These are phyloP conservation scores for Noccaea bulbosa DNA, from an alignment of 345 rosid genomes.

Conservation along the genomic window DNA sequence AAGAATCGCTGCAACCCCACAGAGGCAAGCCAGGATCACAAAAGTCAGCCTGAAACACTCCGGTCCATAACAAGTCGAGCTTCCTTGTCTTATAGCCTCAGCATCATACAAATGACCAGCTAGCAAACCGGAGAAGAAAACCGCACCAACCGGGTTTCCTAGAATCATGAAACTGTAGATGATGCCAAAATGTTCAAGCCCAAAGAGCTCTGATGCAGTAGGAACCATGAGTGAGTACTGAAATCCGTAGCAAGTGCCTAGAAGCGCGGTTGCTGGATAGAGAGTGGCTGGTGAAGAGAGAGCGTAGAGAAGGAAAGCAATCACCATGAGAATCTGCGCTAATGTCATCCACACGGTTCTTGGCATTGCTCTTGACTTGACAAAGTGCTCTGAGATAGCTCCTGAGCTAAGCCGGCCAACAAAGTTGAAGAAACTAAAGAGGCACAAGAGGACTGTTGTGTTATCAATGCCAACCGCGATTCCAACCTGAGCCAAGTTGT, in stretches of 20 bases:
- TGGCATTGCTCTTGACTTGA: conserved; percentile 70
- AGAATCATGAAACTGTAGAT: conserved; percentile 66
- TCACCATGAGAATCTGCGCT: conserved; percentile 58
- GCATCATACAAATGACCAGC: conserved; percentile 75
- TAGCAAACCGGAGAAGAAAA: conserved; percentile 72
- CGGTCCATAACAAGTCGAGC: conserved; percentile 64
- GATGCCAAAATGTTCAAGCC: conserved; percentile 72
- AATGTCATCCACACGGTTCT: conserved; percentile 71
- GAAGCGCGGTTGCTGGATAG: conserved; percentile 60
- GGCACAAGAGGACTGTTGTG: conserved; percentile 61
- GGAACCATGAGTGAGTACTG: conserved; percentile 60
- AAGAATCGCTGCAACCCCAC: conserved; percentile 64
- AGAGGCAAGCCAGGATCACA: conserved; percentile 59
- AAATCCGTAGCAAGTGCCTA: conserved; percentile 68
- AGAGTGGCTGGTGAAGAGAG: conserved; percentile 53
- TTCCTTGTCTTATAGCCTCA: conserved; percentile 78
- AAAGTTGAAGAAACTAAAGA: conserved; percentile 81
- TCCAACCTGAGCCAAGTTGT: conserved; percentile 90
- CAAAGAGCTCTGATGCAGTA: conserved; percentile 82
- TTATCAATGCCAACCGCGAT: conserved; percentile 61
- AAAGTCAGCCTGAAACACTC: conserved; percentile 78
- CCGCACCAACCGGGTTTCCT: conserved; percentile 87
- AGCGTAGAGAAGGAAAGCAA: conserved; percentile 59
- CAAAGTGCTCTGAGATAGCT: conserved; percentile 76
- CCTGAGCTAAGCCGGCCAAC: conserved; percentile 82